A percentile compares a stretch with the other conserved stretches of the same genome.
phyloP scores from a whole-genome alignment of 2,329 filamentous ascomycete species.

The Coniella lustricola region DNA sequence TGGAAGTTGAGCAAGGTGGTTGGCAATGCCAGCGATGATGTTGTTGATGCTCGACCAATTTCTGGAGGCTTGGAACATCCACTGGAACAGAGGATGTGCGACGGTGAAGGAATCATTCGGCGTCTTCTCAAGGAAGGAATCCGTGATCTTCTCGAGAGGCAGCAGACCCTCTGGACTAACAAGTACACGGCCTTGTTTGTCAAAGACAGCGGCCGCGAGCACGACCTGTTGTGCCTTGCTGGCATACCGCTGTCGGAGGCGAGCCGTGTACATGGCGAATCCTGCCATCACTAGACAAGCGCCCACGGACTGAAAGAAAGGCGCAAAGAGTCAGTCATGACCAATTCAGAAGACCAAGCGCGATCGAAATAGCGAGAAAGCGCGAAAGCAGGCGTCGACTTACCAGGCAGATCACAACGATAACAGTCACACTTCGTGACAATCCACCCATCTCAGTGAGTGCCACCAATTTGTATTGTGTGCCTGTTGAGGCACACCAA shows the following conservation, averaged over 20 bases:
- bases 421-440: constrained; percentile 59
- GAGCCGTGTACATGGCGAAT: constrained; percentile 47
- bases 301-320: constrained; percentile 47
- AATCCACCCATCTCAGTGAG: constrained; percentile 36
- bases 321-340: background rate
- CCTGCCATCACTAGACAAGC: constrained; percentile 53
- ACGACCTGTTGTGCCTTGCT: constrained; percentile 55
- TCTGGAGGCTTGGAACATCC: constrained; percentile 75
- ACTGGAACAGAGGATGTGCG: constrained; percentile 74
- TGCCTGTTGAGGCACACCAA: constrained; percentile 71
- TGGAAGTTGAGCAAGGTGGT: constrained; percentile 53
- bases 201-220: constrained; percentile 58
- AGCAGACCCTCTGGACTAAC: constrained; percentile 63
- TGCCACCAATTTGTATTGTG: constrained; percentile 53
- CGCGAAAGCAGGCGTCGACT: constrained; percentile 22
- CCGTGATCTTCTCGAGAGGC: constrained; percentile 70
- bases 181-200: constrained; percentile 57
- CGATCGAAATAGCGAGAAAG: no score
- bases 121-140: constrained; percentile 63
- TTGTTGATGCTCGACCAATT: constrained; percentile 67
- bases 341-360: background rate
- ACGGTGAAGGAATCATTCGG: constrained; percentile 62
- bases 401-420: constrained; percentile 67
- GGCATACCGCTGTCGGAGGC: constrained; percentile 44
- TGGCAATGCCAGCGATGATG: constrained; percentile 64